Evolutionary conservation across 148 eudicot genomes (phyloP).

Genomic region (Amaranthus hypochondriacus): DNA sequence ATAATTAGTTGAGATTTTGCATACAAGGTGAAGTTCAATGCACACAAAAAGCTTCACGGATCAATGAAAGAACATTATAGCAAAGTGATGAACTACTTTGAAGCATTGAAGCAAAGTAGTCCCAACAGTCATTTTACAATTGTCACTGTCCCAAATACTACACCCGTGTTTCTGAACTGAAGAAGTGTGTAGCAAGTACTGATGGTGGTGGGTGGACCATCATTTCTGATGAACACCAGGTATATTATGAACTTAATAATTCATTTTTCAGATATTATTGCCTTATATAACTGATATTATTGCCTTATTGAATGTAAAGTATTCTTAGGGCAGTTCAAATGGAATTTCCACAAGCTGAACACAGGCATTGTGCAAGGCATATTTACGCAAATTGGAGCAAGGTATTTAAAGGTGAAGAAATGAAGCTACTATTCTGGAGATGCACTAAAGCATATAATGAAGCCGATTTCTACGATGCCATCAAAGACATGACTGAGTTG

Average conservation of each 20-base stretch:
- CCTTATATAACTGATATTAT: no score
- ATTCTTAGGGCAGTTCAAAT: not conserved
- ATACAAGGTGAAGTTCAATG: constrained; percentile 2
- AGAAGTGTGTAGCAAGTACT: not conserved
- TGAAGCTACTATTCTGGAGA: not conserved
- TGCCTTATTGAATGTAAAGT: not conserved
- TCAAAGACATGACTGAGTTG: not conserved
- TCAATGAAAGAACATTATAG: constrained; percentile 5
- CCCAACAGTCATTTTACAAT: not conserved
- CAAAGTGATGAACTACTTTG: not conserved
- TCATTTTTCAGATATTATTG: no score
- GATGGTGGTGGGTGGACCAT: constrained; percentile 1
- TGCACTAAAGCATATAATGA: not conserved
- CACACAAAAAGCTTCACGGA: constrained; percentile 7
- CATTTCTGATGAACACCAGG: not conserved
- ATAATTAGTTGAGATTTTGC: not conserved
- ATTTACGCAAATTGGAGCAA: not conserved
- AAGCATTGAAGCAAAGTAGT: not conserved
- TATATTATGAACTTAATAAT: not conserved
- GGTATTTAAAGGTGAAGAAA: not conserved
- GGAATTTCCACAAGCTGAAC: not conserved
- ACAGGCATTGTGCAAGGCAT: constrained; percentile 1
- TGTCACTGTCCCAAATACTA: not conserved
- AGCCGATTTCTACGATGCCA: not conserved
- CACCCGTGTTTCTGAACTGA: not conserved